Conservation (phyloP, 2,329 filamentous ascomycete species). For the Fusarium verticillioides region DNA sequence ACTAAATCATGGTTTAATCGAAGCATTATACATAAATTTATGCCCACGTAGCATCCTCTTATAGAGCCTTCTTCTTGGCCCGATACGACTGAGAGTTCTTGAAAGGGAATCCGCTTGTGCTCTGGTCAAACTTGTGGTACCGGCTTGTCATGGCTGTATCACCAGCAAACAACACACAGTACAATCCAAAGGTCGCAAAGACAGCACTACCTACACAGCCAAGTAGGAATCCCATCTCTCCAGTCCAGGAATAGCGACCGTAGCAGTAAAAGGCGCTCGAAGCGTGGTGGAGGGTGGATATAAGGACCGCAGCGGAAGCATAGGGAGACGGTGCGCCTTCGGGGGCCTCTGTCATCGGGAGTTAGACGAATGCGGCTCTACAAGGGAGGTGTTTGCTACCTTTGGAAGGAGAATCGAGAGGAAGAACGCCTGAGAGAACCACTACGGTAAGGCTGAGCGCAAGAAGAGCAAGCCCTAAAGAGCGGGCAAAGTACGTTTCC, state of each 20-base stretch:
- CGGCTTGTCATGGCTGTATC: slow-evolving; percentile 52
- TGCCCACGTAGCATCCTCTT: neutral
- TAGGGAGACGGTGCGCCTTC: slow-evolving; percentile 66
- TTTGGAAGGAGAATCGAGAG: slow-evolving; percentile 65
- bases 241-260: slow-evolving; percentile 68
- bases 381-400: slow-evolving; percentile 43
- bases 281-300: slow-evolving; percentile 75
- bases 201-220: slow-evolving; percentile 67
- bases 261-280: slow-evolving; percentile 74
- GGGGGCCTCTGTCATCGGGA: slow-evolving; percentile 15
- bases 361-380: neutral
- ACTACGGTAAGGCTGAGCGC: slow-evolving; percentile 72
- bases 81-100: slow-evolving; percentile 52
- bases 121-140: slow-evolving; percentile 52
- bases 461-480: slow-evolving; percentile 74
- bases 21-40: neutral
- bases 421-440: slow-evolving; percentile 76
- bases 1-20: slow-evolving; percentile 29
- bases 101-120: slow-evolving; percentile 54
- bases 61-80: slow-evolving; percentile 53
- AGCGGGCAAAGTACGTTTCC: slow-evolving; percentile 79
- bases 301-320: slow-evolving; percentile 71
- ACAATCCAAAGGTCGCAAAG: slow-evolving; percentile 66
- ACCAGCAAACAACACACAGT: slow-evolving; percentile 52
- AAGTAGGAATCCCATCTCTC: slow-evolving; percentile 68